phyloP scores from a whole-genome alignment of 2,329 filamentous ascomycete species.

The Alternaria incomplexa region DNA sequence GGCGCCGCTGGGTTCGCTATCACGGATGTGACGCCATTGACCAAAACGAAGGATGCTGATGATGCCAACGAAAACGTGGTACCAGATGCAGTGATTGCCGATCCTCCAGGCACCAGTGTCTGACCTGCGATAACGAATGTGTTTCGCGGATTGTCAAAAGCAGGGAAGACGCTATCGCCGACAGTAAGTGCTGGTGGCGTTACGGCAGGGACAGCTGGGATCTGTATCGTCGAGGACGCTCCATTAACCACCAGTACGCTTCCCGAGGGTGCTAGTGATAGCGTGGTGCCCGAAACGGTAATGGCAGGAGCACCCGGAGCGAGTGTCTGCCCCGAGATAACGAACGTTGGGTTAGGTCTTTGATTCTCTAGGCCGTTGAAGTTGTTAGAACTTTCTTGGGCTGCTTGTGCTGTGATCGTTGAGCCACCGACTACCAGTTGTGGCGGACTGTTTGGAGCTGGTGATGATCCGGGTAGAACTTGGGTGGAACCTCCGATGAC shows the following conservation, averaged over 20 bases:
- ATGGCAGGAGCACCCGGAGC: conserved; percentile 42
- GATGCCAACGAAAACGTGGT: conserved; percentile 39
- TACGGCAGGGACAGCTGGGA: conserved; percentile 18
- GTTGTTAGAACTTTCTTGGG: background rate
- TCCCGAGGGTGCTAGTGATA: conserved; percentile 38
- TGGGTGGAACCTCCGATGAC: conserved; percentile 50
- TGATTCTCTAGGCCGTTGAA: conserved; percentile 3
- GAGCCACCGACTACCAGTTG: conserved; percentile 37
- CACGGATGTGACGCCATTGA: conserved; percentile 42
- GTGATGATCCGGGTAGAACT: conserved; percentile 24
- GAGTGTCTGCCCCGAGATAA: conserved; percentile 49
- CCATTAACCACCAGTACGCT: conserved; percentile 42
- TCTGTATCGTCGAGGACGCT: conserved; percentile 40
- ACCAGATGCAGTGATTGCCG: conserved; percentile 37
- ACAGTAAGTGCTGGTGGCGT: conserved; percentile 25
- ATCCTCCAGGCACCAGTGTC: conserved; percentile 44
- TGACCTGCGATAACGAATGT: conserved; percentile 49
- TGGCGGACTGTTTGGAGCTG: conserved; percentile 11
- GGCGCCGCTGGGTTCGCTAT: conserved; percentile 32
- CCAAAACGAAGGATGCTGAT: conserved; percentile 36
- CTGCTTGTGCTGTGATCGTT: conserved; percentile 29
- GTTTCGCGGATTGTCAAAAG: conserved; percentile 33
- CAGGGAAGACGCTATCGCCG: conserved; percentile 27
- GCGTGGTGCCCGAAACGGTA: conserved; percentile 38
- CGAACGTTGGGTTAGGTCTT: conserved; percentile 33